Evolutionary conservation across 2,329 filamentous ascomycete genomes (phyloP).

Genomic region (Cercospora sesami): DNA sequence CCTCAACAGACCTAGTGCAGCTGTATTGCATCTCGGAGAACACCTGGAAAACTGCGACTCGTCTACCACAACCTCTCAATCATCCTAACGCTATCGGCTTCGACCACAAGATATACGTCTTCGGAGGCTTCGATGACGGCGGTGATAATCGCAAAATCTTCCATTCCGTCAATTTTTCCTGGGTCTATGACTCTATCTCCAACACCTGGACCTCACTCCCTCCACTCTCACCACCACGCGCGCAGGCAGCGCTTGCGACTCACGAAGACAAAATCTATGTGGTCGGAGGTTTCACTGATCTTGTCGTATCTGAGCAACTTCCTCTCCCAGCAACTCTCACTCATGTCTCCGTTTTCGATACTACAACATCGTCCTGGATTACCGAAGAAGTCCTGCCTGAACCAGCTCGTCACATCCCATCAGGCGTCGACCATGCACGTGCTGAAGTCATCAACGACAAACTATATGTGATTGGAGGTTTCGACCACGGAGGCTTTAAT

Average conservation of each 20-base stretch:
- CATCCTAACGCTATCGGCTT: neutral
- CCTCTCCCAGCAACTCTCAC: neutral
- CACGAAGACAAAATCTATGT: neutral
- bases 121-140: neutral
- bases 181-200: neutral
- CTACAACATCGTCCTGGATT: neutral
- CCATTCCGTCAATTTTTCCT: neutral
- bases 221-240: neutral
- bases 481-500: neutral
- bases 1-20: neutral
- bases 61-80: neutral
- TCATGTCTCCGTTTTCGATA: neutral
- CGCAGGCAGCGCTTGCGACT: neutral
- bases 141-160: neutral
- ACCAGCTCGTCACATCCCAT: neutral
- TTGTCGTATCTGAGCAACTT: neutral
- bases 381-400: neutral
- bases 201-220: neutral
- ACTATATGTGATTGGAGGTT: neutral
- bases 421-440: neutral
- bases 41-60: neutral
- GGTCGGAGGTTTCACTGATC: neutral
- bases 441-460: neutral
- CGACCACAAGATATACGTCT: neutral
- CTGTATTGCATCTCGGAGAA: neutral